Evolutionary conservation across 2,329 filamentous ascomycete species (phyloP), one percentile per base, ranked within the genome.

Genomic region (Phoma sp.): DNA sequence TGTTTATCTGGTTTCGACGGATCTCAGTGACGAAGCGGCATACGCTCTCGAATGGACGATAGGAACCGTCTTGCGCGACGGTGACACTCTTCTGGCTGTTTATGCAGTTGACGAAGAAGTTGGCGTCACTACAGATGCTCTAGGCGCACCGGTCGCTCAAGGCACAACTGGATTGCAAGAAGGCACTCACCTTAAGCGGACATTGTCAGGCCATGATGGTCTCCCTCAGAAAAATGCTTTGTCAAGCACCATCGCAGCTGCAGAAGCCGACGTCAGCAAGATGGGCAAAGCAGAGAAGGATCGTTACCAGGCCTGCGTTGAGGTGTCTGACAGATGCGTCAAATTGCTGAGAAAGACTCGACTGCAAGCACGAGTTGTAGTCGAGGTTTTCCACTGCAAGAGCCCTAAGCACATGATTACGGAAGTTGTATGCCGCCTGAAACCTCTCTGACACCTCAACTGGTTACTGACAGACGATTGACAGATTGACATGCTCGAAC

Each of bases 301-400:
- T 69, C 85, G 95, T 26, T 85, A 87, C 52, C 85, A 87, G 64
- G 92, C 92, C 0, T 86, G 93, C n/a, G 86, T 92, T 59, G 86
- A 89, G 52, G 92, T 99, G 56, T 93, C 91, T 1, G 86, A 93
- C 50, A 86, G 89, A 28, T 91, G 96, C 47, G 84, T 95, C n/a
- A 90, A 88, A 61, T 79, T 98, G 38, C 78, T 99, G 55, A 85
- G 93, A 56, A 96, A 96, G 81, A 99, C 95, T 1, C 86, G 90
- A 60, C 80, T 99, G 53, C 93, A 99, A 74, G 93, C 97, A 42
- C 87, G 92, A 53, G 90, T 97, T 40, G 92, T 96, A 43, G 89
- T 99, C 28, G 95, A 99, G 76, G 93, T 98, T 23, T 89, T 99
- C 62, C 95, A 98, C 77, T 98, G 95, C 87, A 98, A 97, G 82